Conservation (phyloP, 2,329 filamentous ascomycete species). For the Leptographium flavum region DNA sequence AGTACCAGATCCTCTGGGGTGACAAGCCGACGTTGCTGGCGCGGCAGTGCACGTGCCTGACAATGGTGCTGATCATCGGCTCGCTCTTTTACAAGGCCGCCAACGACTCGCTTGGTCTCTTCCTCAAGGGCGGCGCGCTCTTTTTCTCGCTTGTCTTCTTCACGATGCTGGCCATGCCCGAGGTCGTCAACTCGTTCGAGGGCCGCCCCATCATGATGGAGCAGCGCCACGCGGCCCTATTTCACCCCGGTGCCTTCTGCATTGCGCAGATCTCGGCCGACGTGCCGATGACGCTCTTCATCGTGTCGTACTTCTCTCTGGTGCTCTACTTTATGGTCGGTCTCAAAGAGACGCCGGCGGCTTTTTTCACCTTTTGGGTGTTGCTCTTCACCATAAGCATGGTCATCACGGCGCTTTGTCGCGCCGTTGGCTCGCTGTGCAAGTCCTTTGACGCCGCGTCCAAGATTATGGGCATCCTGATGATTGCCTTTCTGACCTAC, state of each 20-base stretch:
- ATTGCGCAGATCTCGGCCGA: conserved; percentile 44
- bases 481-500: conserved; percentile 51
- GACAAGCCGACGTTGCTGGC: conserved; percentile 63
- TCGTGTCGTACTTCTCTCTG: conserved; percentile 53
- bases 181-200: conserved; percentile 50
- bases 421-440: conserved; percentile 44
- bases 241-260: conserved; percentile 40
- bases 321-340: conserved; percentile 69
- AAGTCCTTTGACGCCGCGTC: conserved; percentile 50
- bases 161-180: conserved; percentile 55
- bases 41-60: conserved; percentile 65
- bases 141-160: conserved; percentile 40
- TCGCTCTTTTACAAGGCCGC: conserved; percentile 65
- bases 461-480: conserved; percentile 37
- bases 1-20: conserved; percentile 66
- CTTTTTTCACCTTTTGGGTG: conserved; percentile 53
- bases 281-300: conserved; percentile 46
- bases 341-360: conserved; percentile 47
- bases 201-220: conserved; percentile 46
- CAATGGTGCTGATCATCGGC: conserved; percentile 59
- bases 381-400: conserved; percentile 36
- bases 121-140: conserved; percentile 31
- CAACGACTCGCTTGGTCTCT: conserved; percentile 47
- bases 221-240: conserved; percentile 33
- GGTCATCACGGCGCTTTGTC: conserved; percentile 47